phyloP scores from a whole-genome alignment of 2,329 filamentous ascomycete genomes.

The Ophidiomyces ophidiicola region DNA sequence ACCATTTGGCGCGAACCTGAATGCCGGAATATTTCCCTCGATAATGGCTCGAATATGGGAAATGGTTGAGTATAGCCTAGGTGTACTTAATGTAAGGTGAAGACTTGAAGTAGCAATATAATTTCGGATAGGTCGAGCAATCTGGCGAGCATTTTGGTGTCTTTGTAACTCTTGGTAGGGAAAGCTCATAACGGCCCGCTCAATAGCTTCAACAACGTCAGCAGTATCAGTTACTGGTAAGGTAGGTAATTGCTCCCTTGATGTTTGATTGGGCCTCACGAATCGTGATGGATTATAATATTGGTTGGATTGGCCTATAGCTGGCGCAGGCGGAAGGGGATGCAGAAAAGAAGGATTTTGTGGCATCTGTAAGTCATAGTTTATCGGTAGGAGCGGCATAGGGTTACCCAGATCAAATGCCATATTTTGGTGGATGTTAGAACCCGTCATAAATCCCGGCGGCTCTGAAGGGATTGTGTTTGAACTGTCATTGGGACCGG shows the following conservation, averaged over 20 bases:
- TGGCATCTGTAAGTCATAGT: neutral
- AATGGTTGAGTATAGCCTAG: slow-evolving; percentile 1
- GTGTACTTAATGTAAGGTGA: neutral
- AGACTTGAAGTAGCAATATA: neutral
- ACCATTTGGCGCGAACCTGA: slow-evolving; percentile 18
- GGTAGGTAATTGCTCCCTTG: neutral
- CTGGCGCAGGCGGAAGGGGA: neutral
- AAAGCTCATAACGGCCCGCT: slow-evolving; percentile 1
- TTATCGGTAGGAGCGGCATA: neutral
- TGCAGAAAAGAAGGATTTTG: neutral
- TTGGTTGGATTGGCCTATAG: neutral
- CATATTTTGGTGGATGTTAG: neutral
- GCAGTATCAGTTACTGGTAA: neutral
- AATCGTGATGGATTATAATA: neutral
- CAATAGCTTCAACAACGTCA: slow-evolving; percentile 2
- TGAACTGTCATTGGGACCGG: neutral
- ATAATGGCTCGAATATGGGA: slow-evolving; percentile 17
- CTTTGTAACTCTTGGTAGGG: slow-evolving; percentile 1
- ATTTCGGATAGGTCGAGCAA: neutral
- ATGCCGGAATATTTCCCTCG: slow-evolving; percentile 5
- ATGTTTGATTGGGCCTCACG: neutral
- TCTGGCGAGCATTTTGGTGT: neutral
- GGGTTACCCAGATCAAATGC: neutral
- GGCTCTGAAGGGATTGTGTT: neutral
- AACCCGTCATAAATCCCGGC: neutral